Base-by-base conservation (phyloP, 495 filamentous ascomycete species). In the Hypoxylon crocopeplum region DNA sequence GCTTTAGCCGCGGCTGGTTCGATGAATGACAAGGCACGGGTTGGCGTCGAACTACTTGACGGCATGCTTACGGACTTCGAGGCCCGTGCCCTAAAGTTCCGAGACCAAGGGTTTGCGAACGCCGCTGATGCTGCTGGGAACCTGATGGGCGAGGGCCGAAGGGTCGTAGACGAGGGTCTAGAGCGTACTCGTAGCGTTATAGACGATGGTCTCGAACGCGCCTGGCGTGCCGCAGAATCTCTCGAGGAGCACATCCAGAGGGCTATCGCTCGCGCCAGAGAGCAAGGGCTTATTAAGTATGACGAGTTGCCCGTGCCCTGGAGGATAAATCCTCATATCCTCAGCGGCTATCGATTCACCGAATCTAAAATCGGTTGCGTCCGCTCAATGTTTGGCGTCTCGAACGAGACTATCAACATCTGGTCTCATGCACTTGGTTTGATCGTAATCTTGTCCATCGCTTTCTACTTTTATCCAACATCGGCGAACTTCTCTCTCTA, bases 361-460 rank as follows among this genome's bases (percentile, higher is more conserved):
- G 87, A 93, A 51, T 88, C 87, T 42, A 96, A 95, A 70, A 67
- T 91, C 44, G 93, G 90, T 36, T 98, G 93, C 69, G 75, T 98
- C 30, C 82, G 83, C 16, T 97, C 92, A 4, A 83, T 90, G 48
- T 91, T 97, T 68, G 77, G 82, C 22, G 79, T 92, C 59, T 93
- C 89, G 46, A 99, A 99, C 72, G 94, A 99, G 73, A 79, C 88
- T 40, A 87, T 97, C 75, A 99, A 99, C 73, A 99, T 99, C 66
- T 99, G 95, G 95, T 90, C 92, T 10, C 94, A 99, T 70, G 80
- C 86, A 7, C 81, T 99, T 30, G 94, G 94, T 10, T 80, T 99
- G 25, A 60, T 98, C 24, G 78, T 97, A 57, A 89, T 99, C 33
- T 79, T 98, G 7, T 78, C 92, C 16, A 84, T 98, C 41, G 94